A percentile compares a stretch with the other conserved stretches of the same genome.
Evolutionary conservation across 768 basidiomycete genomes (phyloP).

Genomic region (Cantharellus anzutake): DNA sequence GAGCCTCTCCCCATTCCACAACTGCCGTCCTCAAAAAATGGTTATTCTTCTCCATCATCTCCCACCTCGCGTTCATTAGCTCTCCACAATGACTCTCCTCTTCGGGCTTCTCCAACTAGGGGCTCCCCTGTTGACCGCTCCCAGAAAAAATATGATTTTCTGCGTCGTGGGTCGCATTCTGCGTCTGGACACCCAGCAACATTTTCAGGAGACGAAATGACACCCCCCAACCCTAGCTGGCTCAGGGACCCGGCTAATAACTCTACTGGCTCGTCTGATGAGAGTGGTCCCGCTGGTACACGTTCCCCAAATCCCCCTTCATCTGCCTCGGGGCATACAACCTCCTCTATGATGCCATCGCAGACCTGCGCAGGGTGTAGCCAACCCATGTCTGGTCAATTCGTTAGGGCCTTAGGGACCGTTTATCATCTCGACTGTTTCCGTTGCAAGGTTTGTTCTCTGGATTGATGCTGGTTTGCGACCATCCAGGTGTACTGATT

Average conservation of each 20-base stretch:
- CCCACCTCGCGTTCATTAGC: neutral
- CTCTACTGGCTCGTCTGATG: neutral
- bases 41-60: neutral
- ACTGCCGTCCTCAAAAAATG: neutral
- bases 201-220: neutral
- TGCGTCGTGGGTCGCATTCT: neutral
- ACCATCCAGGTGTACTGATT: neutral
- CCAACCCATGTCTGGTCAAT: slow-evolving; percentile 62
- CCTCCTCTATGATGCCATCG: neutral
- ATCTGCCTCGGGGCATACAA: neutral
- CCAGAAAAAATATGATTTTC: neutral
- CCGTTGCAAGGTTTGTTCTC: slow-evolving; percentile 69
- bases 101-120: neutral
- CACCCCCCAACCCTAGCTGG: neutral
- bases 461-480: neutral
- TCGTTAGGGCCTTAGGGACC: slow-evolving; percentile 83
- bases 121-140: neutral
- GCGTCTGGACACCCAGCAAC: slow-evolving; percentile 1
- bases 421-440: slow-evolving; percentile 98
- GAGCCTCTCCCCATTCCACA: neutral
- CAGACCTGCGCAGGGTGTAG: slow-evolving; percentile 4
- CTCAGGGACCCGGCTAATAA: neutral
- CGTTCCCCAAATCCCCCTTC: slow-evolving; percentile 18
- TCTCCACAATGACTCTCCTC: neutral
- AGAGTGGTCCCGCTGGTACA: neutral